phyloP scores from a whole-genome alignment of 1,284 basidiomycete species.

The Wallemia mellicola region DNA sequence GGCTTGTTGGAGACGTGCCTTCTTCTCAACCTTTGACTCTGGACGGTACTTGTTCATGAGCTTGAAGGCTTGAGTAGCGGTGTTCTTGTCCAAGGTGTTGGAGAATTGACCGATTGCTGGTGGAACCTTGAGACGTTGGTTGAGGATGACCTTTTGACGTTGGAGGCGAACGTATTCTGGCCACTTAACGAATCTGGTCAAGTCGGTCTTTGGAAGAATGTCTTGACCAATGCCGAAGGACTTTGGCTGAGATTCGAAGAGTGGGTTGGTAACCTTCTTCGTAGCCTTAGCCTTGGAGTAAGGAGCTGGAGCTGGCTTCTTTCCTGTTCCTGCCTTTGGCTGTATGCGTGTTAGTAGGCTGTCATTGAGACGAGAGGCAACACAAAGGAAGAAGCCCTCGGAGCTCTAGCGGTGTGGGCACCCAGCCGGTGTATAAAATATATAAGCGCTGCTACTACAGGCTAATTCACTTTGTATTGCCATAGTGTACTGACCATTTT shows the following conservation, averaged over 20 bases:
- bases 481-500: neutral
- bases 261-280: conserved; percentile 58
- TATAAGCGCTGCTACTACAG: neutral
- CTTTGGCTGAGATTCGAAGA: conserved; percentile 67
- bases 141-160: conserved; percentile 91
- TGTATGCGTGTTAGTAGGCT: neutral
- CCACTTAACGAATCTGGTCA: conserved; percentile 98
- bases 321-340: conserved; percentile 30
- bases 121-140: conserved; percentile 95
- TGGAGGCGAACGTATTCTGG: conserved; percentile 95
- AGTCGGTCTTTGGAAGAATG: conserved; percentile 62
- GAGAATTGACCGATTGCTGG: conserved; percentile 95
- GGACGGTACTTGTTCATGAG: conserved; percentile 86
- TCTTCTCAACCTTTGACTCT: conserved; percentile 91
- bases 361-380: conserved; percentile 1
- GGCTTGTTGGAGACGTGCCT: conserved; percentile 50
- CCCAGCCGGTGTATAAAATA: neutral
- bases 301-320: conserved; percentile 48
- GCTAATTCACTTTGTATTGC: neutral
- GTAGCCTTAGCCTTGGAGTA: conserved; percentile 26
- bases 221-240: conserved; percentile 96
- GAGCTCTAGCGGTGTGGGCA: neutral
- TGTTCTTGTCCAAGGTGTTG: conserved; percentile 98
- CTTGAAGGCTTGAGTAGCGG: conserved; percentile 91
- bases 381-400: conserved; percentile 1